phyloP scores from a whole-genome alignment of 352 stramenopile genomes.

The Peronospora farinosa region DNA sequence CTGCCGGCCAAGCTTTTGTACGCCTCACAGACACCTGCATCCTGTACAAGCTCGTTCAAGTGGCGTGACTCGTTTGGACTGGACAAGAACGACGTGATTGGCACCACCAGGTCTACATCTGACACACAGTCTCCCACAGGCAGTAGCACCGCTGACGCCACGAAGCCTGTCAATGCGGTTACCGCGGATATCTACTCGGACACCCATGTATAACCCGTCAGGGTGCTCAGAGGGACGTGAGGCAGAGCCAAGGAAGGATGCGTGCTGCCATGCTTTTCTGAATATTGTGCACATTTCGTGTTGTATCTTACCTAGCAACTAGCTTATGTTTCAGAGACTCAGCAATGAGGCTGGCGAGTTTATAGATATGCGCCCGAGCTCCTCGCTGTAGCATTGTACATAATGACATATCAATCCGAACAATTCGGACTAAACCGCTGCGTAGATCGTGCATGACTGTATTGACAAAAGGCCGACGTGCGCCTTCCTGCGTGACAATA shows the following conservation, averaged over 20 bases:
- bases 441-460: not conserved
- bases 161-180: constrained; percentile 17
- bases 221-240: not conserved
- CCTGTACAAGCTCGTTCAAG: constrained; percentile 30
- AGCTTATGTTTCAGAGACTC: constrained; percentile 18
- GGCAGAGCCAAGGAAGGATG: constrained; percentile 1
- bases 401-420: constrained; percentile 27
- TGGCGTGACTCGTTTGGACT: constrained; percentile 37
- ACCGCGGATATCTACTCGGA: constrained; percentile 40
- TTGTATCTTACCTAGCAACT: constrained; percentile 17
- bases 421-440: no score
- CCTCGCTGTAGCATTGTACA: constrained; percentile 37
- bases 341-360: constrained; percentile 8
- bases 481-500: no score
- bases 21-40: constrained; percentile 30
- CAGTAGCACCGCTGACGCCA: constrained; percentile 16
- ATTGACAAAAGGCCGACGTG: not conserved
- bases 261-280: constrained; percentile 11
- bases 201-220: constrained; percentile 37
- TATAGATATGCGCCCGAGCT: constrained; percentile 20
- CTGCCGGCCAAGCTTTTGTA: constrained; percentile 38
- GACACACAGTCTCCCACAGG: constrained; percentile 25
- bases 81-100: constrained; percentile 33
- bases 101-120: constrained; percentile 9
- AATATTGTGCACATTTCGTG: constrained; percentile 30